phyloP scores from a whole-genome alignment of 441 rosid genomes.

The Jatropha podagrica region DNA sequence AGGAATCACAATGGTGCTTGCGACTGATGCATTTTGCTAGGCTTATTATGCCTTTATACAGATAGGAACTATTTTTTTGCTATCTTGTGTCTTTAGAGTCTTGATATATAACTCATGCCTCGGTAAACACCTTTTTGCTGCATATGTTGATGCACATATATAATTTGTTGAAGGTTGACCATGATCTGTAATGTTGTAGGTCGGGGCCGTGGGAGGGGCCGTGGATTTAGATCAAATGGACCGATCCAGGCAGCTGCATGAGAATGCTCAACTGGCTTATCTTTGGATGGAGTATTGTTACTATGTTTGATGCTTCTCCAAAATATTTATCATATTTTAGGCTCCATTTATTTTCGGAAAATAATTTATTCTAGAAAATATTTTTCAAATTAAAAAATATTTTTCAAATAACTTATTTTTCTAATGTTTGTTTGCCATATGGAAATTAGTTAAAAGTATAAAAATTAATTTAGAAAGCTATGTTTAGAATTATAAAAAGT shows the following conservation, averaged over 20 bases:
- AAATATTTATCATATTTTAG: conserved; percentile 32
- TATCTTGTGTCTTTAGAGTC: not conserved
- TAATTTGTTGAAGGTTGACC: not conserved
- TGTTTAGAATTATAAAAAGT: too few species aligned
- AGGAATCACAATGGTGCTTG: not conserved
- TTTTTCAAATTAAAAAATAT: too few species aligned
- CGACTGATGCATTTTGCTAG: not conserved
- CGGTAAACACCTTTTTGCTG: not conserved
- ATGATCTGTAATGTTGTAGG: conserved; percentile 36
- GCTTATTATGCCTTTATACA: not conserved
- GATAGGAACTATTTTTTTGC: not conserved
- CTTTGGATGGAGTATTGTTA: conserved; percentile 22
- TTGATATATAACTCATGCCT: not conserved
- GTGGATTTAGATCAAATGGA: conserved; percentile 65
- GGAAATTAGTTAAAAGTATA: too few species aligned
- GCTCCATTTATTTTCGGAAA: too few species aligned
- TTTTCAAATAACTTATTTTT: too few species aligned
- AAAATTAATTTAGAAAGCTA: too few species aligned
- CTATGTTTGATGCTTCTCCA: conserved; percentile 28
- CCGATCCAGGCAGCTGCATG: conserved; percentile 57
- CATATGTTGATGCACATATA: too few species aligned
- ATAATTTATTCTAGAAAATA: too few species aligned
- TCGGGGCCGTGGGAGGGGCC: conserved; percentile 85
- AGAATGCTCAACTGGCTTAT: conserved; percentile 24
- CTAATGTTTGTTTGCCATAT: too few species aligned